Conservation (phyloP, 2,329 filamentous ascomycete species). For the Trichothecium roseum region DNA sequence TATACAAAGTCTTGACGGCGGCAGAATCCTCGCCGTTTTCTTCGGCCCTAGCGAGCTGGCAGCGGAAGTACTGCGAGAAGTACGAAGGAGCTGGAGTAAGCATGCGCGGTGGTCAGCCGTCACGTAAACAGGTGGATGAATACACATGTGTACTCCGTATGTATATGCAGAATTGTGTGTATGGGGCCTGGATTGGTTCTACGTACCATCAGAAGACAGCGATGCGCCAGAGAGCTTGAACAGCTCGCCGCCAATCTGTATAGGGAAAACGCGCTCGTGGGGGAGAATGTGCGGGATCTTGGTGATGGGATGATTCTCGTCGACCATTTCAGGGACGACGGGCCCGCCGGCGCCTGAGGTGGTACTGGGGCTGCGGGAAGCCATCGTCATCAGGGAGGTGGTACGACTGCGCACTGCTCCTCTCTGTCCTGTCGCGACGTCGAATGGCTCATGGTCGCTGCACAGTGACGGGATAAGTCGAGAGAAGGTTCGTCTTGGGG, state of each 20-base stretch:
- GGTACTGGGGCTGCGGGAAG: neutral
- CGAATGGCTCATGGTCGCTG: too few species aligned
- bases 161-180: too few species aligned
- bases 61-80: conserved; percentile 87
- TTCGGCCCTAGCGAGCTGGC: conserved; percentile 60
- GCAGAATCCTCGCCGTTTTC: conserved; percentile 43
- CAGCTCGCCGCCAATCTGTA: conserved; percentile 62
- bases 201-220: conserved; percentile 60
- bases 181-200: neutral
- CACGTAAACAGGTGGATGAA: too few species aligned
- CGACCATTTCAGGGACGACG: conserved; percentile 6
- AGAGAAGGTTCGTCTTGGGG: too few species aligned
- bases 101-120: neutral
- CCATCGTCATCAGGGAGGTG: neutral
- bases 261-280: conserved; percentile 63
- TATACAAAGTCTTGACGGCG: conserved; percentile 72
- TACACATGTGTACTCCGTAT: too few species aligned
- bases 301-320: conserved; percentile 18
- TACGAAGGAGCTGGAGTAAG: conserved; percentile 69
- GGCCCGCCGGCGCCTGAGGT: conserved; percentile 9
- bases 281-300: conserved; percentile 51
- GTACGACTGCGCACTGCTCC: too few species aligned
- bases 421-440: too few species aligned
- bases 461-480: too few species aligned
- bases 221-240: conserved; percentile 67